Evolutionary conservation across 805 yeast genomes (phyloP), one percentile per base, ranked within the genome.

Genomic region (Kazachstania viticola): DNA sequence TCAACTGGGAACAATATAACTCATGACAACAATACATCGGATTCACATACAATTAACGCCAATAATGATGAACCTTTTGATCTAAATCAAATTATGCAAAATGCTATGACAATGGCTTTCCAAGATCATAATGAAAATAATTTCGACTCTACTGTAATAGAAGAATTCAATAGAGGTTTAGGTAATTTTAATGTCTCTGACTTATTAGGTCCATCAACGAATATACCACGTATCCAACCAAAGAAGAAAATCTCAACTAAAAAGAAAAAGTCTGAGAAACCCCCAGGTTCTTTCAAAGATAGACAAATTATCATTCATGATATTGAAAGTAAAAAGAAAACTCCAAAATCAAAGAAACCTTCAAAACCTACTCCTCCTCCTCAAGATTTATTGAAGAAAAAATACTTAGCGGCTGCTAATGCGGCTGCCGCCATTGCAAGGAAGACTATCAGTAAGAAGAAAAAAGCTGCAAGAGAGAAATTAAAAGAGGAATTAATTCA

Each of bases 31-130:
- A n/a, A n/a, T n/a, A n/a, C n/a, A n/a, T n/a, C n/a, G n/a, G n/a
- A n/a, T n/a, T n/a, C n/a, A 14, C 14, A 18, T 9, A 7, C 22
- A 5, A 6, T 32, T 12, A 32, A 31, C 27, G 45, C 25, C 11
- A 17, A 25, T 5, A 25, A 51, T 23, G 68, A 60, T 23, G 70
- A 62, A 21, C 73, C 69, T 17, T 59, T 77, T 36, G 82, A 77
- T 44, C 65, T 79, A 73, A 75, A 72, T 44, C 79, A 72, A 41
- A 79, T 79, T 40, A 67, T 79, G 65, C 83, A 76, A 40, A 77
- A 77, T 56, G 91, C 88, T 1, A 67, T 79, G 59, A 71, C 71
- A 29, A 65, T 80, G 77, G 91, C 87, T 0, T 72, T 74, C 64
- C 78, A 72, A 38, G 72, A 75, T 37, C 45, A 43, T 15, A 25